Base-by-base conservation (phyloP, 371 early-diverging fungal species). In the Mucor sp. region DNA sequence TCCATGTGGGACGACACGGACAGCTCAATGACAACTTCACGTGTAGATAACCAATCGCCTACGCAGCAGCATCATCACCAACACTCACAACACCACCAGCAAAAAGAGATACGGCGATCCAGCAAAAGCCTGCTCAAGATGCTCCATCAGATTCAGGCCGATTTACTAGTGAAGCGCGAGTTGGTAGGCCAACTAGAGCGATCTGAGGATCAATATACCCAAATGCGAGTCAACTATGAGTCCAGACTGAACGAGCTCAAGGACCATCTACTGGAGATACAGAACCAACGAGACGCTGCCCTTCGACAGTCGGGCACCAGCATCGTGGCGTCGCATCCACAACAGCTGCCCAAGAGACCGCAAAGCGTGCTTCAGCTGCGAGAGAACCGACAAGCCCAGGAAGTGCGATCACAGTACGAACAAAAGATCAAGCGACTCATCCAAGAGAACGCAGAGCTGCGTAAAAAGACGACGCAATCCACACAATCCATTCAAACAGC, bases 61-160 rank as follows among this genome's bases (percentile, higher is more conserved):
- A 27, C 14, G 4, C 53, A 27, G 15, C 53, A 23, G 2, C 53
- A 53, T 4, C 50, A 50, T 7, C 50, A 50, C 14, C 50, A 47
- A 2, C 47, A 50, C 14, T 25, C 21, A 11, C 53, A 19, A 5
- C 53, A 19, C 23, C 53, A 53, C 7, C 47, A 63, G 23, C 53
- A 60, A 17, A 60, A 55, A 44, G 60, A 48, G 35, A 70, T 68
- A 0, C 69, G 73, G 9, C 68, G 79, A n/a, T 68, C 68, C 27
- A 70, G 70, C 44, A 74, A 66, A 55, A 77, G 76, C 25, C 35
- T 79, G 6, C 33, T 79, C 5, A 80, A 80, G 37, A 82, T 89
- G 74, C 74, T 90, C 19, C 85, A 86, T 65, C 88, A 90, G 68
- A 86, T 89, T 14, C 90, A 90, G 59, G 82, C 85, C 0, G 92